phyloP scores from a whole-genome alignment of 2,329 filamentous ascomycete species.

The Neopestalotiopsis clavispora region DNA sequence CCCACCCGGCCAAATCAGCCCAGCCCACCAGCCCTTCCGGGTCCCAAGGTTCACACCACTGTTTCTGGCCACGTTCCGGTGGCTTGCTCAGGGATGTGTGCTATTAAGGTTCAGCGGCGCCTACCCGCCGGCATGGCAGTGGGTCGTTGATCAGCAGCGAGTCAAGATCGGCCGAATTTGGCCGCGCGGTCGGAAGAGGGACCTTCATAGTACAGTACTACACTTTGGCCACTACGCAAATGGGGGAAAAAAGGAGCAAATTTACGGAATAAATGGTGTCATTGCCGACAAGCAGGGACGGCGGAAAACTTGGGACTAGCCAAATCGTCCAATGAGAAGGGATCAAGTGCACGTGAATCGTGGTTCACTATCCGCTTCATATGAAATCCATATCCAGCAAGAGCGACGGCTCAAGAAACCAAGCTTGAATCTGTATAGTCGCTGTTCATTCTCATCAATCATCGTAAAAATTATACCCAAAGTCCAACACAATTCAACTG shows the following conservation, averaged over 20 bases:
- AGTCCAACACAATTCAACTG: neutral
- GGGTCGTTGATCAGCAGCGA: slow-evolving; percentile 1
- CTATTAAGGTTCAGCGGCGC: neutral
- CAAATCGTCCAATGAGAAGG: neutral
- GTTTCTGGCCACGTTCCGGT: neutral
- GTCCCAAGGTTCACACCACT: neutral
- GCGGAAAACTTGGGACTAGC: neutral
- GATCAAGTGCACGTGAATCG: neutral
- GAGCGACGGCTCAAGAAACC: neutral
- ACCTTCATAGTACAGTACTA: no score
- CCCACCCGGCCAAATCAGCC: no score
- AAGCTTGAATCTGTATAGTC: neutral
- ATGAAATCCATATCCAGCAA: neutral
- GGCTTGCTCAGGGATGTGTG: neutral
- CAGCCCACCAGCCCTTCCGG: no score
- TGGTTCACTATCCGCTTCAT: slow-evolving; percentile 5
- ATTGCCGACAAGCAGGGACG: neutral
- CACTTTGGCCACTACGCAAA: neutral
- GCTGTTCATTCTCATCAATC: neutral
- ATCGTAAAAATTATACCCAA: neutral
- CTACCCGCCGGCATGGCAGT: slow-evolving; percentile 1
- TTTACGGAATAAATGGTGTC: neutral
- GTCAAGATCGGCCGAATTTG: slow-evolving; percentile 5
- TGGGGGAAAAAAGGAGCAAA: no score
- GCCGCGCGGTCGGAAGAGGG: slow-evolving; percentile 3